Conservation (phyloP, 441 rosid species). For the Syzygium syzygioides region DNA sequence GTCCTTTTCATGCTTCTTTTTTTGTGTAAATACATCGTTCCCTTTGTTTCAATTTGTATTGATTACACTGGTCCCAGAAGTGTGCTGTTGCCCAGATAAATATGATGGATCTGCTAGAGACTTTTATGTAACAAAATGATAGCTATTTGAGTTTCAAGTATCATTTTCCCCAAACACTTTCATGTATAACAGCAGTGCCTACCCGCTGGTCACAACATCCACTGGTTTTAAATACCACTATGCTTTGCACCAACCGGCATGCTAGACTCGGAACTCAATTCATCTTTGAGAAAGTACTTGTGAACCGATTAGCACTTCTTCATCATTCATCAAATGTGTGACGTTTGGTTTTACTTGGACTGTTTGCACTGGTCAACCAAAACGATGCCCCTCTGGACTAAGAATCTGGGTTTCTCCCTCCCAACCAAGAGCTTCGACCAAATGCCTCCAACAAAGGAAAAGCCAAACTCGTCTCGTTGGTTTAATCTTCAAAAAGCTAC, state of each 20-base stretch:
- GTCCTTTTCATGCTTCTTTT: not conserved
- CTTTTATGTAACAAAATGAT: not conserved
- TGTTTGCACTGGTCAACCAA: not conserved
- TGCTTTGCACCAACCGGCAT: not conserved
- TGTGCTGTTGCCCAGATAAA: not conserved
- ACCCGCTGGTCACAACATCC: not conserved
- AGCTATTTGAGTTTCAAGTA: not conserved
- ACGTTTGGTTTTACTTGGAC: not conserved
- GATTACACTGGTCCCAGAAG: not conserved
- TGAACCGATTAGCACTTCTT: not conserved
- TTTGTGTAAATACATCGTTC: not conserved
- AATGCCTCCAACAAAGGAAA: not conserved
- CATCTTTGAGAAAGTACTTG: not conserved
- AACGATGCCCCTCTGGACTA: not conserved
- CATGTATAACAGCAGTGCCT: not conserved
- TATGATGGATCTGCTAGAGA: not conserved
- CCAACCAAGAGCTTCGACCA: not conserved
- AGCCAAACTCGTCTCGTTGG: not conserved
- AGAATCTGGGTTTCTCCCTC: not conserved
- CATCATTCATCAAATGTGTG: not conserved
- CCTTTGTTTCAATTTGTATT: not conserved
- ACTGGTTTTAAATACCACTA: not conserved
- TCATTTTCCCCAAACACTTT: not conserved
- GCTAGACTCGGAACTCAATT: not conserved
- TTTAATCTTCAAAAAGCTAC: not conserved